Evolutionary conservation across 169 alveolate genomes (phyloP), one percentile per base, ranked within the genome.

Genomic region (Cryptosporidium tyzzeri): DNA sequence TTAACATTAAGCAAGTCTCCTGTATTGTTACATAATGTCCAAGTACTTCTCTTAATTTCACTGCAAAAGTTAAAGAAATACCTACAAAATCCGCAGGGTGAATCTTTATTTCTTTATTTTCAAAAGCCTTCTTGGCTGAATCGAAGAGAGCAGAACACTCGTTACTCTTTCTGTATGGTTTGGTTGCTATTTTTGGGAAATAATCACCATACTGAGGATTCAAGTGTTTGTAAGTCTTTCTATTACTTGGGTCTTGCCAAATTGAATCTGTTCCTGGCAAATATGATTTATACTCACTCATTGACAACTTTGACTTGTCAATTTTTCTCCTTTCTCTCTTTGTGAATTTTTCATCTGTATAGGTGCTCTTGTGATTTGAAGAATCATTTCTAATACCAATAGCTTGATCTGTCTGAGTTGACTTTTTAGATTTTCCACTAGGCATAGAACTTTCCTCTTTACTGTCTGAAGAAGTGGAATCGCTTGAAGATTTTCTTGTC

Each of bases 81-180:
- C 89, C 89, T 41, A 65, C 75, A 23, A 80, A 80, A 35, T 80
- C 61, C 6, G 59, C 55, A 14, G 89, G 89, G 3, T 29, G 29
- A 18, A 80, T 62, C n/a, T 26, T 21, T 29, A 80, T 80, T 48
- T 80, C 89, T 14, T 58, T 35, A 26, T 23, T 45, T 1, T 65
- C 37, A 44, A 35, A 65, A n/a, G 89, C 89, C n/a, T 62, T 41
- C 33, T 44, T 48, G 21, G 89, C 89, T 10, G 89, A 59, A 33
- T 48, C 62, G 29, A 80, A 80, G 39, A 80, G 68, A 29, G 89
- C 31, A 6, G 89, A 69, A 50, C 89, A 80, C 33, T 80, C 89
- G 55, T 41, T 62, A 33, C 74, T 80, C 68, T 80, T 65, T 62
- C 89, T 80, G 41, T 44, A 80, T 4, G 89, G 89, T 14, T 39